A percentile compares a stretch with the other conserved stretches of the same genome.
Conservation (phyloP, 2,329 filamentous ascomycete genomes). For the Alternaria sp. region DNA sequence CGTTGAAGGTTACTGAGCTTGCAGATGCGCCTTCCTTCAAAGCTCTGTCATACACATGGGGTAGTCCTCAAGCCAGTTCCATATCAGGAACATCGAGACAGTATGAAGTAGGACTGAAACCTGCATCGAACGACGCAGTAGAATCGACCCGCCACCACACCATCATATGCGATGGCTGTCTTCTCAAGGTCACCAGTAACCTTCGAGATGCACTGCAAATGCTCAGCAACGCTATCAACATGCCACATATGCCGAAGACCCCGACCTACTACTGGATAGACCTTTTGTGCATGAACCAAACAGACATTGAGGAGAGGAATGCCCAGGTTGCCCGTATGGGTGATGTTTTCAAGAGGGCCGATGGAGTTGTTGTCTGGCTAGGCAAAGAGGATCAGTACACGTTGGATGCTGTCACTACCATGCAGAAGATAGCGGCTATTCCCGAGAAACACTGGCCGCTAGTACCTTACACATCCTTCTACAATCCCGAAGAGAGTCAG, state of each 20-base stretch:
- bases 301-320: constrained; percentile 31
- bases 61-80: constrained; percentile 12
- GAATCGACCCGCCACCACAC: constrained; percentile 11
- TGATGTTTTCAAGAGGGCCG: constrained; percentile 32
- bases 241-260: constrained; percentile 4
- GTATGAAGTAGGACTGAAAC: neutral
- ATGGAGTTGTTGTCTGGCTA: constrained; percentile 39
- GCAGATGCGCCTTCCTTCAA: constrained; percentile 24
- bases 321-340: constrained; percentile 39
- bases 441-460: constrained; percentile 25
- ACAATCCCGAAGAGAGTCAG: constrained; percentile 11
- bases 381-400: constrained; percentile 37
- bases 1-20: constrained; percentile 24
- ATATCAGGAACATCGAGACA: neutral
- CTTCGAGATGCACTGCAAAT: constrained; percentile 32
- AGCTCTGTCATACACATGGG: constrained; percentile 31
- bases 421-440: constrained; percentile 23
- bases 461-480: constrained; percentile 33
- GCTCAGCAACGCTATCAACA: constrained; percentile 17
- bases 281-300: constrained; percentile 39
- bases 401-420: constrained; percentile 26
- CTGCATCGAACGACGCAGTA: neutral
- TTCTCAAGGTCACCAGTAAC: constrained; percentile 29
- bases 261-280: constrained; percentile 39
- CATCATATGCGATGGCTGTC: constrained; percentile 26